Evolutionary conservation across 2,329 filamentous ascomycete genomes (phyloP).

Genomic region (Mollisiaceae sp.): DNA sequence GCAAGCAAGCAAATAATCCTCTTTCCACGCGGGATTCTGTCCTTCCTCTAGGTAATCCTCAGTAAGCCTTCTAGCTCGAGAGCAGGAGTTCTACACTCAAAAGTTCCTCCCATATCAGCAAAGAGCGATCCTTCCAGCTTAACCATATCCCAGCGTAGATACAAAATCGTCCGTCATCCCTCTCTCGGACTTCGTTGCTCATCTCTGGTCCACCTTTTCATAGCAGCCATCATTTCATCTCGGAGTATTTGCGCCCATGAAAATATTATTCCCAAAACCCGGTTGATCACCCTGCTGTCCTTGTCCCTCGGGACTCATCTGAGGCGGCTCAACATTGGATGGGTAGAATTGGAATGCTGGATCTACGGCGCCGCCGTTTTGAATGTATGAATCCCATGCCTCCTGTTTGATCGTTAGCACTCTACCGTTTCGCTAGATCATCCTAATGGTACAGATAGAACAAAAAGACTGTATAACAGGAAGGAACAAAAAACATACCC

Average conservation of each 20-base stretch:
- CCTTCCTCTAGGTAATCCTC: neutral
- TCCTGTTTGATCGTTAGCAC: conserved; percentile 52
- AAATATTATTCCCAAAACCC: conserved; percentile 38
- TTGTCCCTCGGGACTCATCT: conserved; percentile 26
- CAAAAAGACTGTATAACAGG: neutral
- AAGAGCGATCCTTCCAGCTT: neutral
- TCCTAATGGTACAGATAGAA: neutral
- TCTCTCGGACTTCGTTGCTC: neutral
- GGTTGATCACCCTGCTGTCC: conserved; percentile 25
- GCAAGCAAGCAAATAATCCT: neutral
- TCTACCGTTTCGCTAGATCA: neutral
- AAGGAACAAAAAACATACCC: conserved; percentile 55
- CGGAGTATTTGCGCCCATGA: conserved; percentile 44
- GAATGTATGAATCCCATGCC: conserved; percentile 72
- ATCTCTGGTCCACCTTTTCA: neutral
- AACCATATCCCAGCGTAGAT: neutral
- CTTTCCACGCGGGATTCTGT: neutral
- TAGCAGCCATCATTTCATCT: conserved; percentile 16
- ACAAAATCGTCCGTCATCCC: neutral
- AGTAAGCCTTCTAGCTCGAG: neutral
- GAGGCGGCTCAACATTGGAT: conserved; percentile 31
- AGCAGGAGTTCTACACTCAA: neutral
- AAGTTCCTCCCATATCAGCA: neutral
- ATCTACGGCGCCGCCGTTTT: conserved; percentile 53
- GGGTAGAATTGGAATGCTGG: conserved; percentile 41